phyloP scores from a whole-genome alignment of 768 basidiomycete species.

The Amanita fuliginea region DNA sequence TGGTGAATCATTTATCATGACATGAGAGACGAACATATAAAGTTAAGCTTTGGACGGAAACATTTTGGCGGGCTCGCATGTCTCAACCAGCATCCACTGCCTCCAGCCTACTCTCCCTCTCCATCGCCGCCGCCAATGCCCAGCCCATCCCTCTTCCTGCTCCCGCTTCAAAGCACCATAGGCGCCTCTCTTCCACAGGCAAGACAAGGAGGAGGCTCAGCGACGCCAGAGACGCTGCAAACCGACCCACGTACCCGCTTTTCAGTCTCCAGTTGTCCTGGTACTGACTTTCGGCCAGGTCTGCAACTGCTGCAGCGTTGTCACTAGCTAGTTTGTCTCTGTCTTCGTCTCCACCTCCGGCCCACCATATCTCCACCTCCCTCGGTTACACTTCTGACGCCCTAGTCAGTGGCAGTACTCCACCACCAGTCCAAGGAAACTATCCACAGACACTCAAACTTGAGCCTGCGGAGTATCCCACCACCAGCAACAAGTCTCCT shows the following conservation, averaged over 20 bases:
- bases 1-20: no score
- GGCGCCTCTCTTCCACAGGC: constrained; percentile 61
- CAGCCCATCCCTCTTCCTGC: constrained; percentile 28
- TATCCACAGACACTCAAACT: not conserved
- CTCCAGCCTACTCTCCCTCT: constrained; percentile 56
- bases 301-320: constrained; percentile 22
- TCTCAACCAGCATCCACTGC: constrained; percentile 2
- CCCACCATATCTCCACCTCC: constrained; percentile 6
- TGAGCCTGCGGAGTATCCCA: constrained; percentile 5
- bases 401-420: not conserved
- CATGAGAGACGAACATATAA: no score
- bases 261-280: not conserved
- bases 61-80: constrained; percentile 2
- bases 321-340: constrained; percentile 34
- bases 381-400: not conserved
- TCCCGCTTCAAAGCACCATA: constrained; percentile 37
- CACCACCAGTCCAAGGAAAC: not conserved
- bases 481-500: constrained; percentile 10
- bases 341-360: constrained; percentile 27
- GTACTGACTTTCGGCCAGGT: not conserved
- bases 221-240: constrained; percentile 71
- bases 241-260: constrained; percentile 56
- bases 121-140: constrained; percentile 45
- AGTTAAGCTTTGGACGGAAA: not conserved
- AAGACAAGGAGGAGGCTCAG: constrained; percentile 62